Conservation (phyloP, 2,329 filamentous ascomycete species). For the Aureobasidium sp. region DNA sequence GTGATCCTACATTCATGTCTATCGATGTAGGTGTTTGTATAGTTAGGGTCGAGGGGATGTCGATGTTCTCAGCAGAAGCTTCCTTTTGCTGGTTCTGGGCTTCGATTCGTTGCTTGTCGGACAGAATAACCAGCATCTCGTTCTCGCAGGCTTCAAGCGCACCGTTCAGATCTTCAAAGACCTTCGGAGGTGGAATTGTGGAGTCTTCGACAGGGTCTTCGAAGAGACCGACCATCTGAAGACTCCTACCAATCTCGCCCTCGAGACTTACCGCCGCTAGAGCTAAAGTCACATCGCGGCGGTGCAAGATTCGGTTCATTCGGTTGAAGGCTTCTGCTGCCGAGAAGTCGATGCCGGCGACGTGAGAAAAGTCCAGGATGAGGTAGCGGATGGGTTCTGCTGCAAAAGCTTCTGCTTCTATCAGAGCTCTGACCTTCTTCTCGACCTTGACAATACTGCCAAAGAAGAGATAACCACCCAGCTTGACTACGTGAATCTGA, state of each 20-base stretch:
- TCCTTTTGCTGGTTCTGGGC: conserved; percentile 4
- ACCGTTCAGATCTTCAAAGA: conserved; percentile 85
- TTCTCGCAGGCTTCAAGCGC: conserved; percentile 94
- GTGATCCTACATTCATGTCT: conserved; percentile 53
- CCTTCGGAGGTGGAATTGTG: conserved; percentile 40
- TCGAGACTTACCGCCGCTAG: conserved; percentile 74
- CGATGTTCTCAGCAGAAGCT: conserved; percentile 41
- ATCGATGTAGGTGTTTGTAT: conserved; percentile 1
- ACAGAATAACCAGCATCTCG: conserved; percentile 58
- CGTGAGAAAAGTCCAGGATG: conserved; percentile 78
- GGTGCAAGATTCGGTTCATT: conserved; percentile 73
- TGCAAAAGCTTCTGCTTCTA: conserved; percentile 73
- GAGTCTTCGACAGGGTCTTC: conserved; percentile 62
- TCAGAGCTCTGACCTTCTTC: conserved; percentile 69
- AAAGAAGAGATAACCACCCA: conserved; percentile 95
- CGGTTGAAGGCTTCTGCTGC: conserved; percentile 91
- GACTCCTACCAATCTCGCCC: conserved; percentile 64
- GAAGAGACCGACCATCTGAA: conserved; percentile 77
- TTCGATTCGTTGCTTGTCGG: conserved; percentile 23
- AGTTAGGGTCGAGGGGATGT: conserved; percentile 12
- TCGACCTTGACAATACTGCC: conserved; percentile 96
- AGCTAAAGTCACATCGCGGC: conserved; percentile 69
- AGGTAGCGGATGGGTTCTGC: conserved; percentile 78
- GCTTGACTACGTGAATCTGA: conserved; percentile 85
- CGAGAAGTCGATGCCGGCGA: conserved; percentile 91